Percentiles rank a stretch among this genome's conserved stretches.
Conservation (phyloP, 352 stramenopile genomes). For the Phytophthora nicotianae region DNA sequence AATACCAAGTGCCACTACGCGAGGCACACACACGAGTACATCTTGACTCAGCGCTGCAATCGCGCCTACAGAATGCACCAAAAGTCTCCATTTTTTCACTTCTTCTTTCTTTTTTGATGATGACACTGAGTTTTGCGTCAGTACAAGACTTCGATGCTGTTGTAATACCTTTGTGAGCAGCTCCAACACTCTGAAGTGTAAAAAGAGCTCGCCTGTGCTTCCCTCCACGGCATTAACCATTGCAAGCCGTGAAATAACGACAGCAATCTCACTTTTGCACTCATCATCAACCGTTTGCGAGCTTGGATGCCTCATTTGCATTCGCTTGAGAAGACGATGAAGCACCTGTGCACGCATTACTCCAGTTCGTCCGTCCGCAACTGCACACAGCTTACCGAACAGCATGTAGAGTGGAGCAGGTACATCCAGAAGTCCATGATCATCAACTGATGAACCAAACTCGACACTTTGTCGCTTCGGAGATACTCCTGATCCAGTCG, state of each 20-base stretch:
- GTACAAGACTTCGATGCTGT: constrained; percentile 17
- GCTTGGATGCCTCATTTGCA: constrained; percentile 47
- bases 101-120: constrained; percentile 29
- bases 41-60: constrained; percentile 70
- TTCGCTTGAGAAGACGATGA: constrained; percentile 69
- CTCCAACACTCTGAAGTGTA: constrained; percentile 69
- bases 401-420: constrained; percentile 70
- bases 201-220: constrained; percentile 72
- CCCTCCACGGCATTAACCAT: constrained; percentile 64
- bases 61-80: constrained; percentile 52
- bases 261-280: constrained; percentile 72
- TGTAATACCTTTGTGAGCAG: constrained; percentile 41
- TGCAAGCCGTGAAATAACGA: constrained; percentile 53
- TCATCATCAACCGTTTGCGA: constrained; percentile 38
- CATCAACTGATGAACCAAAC: constrained; percentile 45
- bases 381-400: constrained; percentile 62
- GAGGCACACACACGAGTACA: constrained; percentile 63
- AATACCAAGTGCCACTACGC: constrained; percentile 49
- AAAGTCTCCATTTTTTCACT: constrained; percentile 41
- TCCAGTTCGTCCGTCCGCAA: constrained; percentile 57
- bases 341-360: constrained; percentile 71
- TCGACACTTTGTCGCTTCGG: constrained; percentile 22
- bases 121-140: constrained; percentile 1
- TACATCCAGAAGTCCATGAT: constrained; percentile 55
- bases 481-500: constrained; percentile 8